Evolutionary conservation across 2,329 filamentous ascomycete genomes (phyloP), one percentile per base, ranked within the genome.

Genomic region (Colletotrichum horii): DNA sequence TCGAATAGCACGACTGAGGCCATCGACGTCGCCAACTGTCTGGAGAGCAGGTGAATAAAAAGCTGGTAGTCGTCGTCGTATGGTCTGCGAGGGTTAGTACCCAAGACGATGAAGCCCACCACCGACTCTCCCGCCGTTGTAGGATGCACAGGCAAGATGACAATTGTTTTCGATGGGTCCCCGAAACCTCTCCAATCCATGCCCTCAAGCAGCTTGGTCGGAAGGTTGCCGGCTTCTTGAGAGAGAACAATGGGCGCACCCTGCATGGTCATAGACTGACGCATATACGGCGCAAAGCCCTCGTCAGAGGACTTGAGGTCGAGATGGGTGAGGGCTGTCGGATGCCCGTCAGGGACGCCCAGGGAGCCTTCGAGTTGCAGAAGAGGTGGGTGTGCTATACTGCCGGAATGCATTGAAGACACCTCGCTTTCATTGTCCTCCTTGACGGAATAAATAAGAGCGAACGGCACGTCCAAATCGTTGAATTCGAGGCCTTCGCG

Each of bases 1-100:
- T 96, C 94, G 74, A 96, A 96, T 3, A 97, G 84, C 0, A 96
- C 94, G 1, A 96, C 94, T 0, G 94, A 96, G 2, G 94, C 94
- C 82, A 96, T 89, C 0, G 94, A 95, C 0, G 94, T 96, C 11
- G 93, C 94, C 11, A 96, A 87, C 81, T 96, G 95, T 26, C 94
- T 90, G 62, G 92, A 93, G 7, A 96, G 85, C 1, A 96, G 88
- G 79, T 94, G 92, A 48, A 96, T 88, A 79, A 96, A 97, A 1
- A 96, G 87, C 77, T 91, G 91, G 80, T 96, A 97, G 78, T 96
- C 95, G 48, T 94, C 92, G 79, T 97, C 94, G 79, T 94, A 97
- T 0, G 94, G 94, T 66, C 94, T 89, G 56, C 94, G 88, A 3
- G 95, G 94, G 81, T 97, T 97, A 12, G 94, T 88, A 6, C 94